Evolutionary conservation across 169 alveolate genomes (phyloP).

Genomic region (Babesia caballi): DNA sequence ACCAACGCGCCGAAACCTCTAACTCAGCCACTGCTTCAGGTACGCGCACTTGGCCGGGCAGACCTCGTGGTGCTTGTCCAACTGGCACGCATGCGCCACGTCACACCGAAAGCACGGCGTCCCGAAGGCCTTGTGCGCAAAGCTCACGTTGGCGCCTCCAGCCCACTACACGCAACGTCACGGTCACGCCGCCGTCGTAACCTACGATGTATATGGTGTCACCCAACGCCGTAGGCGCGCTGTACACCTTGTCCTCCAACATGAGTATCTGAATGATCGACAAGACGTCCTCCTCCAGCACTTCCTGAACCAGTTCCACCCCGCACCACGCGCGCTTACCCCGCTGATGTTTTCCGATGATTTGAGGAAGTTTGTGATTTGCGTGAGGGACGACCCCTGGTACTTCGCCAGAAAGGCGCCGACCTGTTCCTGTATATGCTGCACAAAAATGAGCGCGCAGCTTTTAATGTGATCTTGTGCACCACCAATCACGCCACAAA

Average conservation of each 20-base stretch:
- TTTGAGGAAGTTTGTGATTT: slow-evolving; percentile 66
- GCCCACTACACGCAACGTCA: slow-evolving; percentile 47
- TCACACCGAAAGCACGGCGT: slow-evolving; percentile 74
- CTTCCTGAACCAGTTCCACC: slow-evolving; percentile 13
- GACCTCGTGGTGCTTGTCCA: slow-evolving; percentile 9
- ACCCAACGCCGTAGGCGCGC: slow-evolving; percentile 39
- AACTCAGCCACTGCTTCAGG: slow-evolving; percentile 47
- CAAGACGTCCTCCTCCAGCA: slow-evolving; percentile 50
- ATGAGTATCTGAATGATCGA: slow-evolving; percentile 44
- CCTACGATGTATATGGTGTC: slow-evolving; percentile 56
- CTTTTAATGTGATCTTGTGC: too few species aligned
- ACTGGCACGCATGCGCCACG: slow-evolving; percentile 49
- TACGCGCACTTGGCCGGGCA: slow-evolving; percentile 55
- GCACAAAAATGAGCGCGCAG: not conserved
- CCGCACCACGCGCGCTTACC: not conserved
- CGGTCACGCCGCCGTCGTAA: not conserved
- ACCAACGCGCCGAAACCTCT: too few species aligned
- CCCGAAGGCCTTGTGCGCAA: slow-evolving; percentile 46
- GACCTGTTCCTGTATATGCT: slow-evolving; percentile 61
- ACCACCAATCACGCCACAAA: too few species aligned
- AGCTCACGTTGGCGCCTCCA: slow-evolving; percentile 50
- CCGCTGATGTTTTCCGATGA: slow-evolving; percentile 52
- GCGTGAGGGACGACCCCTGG: slow-evolving; percentile 65
- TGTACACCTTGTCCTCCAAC: slow-evolving; percentile 61
- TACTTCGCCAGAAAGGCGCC: slow-evolving; percentile 59